Percentiles rank a stretch among this genome's conserved stretches.
These are phyloP conservation scores for Actinidia arguta DNA, from an alignment of 179 eudicot species.

Conservation along the genomic window DNA sequence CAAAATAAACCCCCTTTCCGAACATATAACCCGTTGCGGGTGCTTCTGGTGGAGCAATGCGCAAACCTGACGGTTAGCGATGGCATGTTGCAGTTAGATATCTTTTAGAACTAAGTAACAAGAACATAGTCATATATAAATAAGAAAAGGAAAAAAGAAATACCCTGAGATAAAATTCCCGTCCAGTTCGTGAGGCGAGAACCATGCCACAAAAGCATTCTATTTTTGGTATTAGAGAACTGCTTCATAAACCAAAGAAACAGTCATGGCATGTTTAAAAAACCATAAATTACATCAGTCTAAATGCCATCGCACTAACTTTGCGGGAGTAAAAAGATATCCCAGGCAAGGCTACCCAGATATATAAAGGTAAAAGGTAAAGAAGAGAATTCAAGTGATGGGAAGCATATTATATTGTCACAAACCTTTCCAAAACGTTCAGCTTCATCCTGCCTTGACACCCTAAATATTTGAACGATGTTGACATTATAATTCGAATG, in stretches of 20 bases:
- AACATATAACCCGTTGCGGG: conserved; percentile 99
- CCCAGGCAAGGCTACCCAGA: conserved; percentile 12
- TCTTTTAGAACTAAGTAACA: neutral
- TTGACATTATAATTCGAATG: conserved; percentile 83
- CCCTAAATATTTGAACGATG: conserved; percentile 77
- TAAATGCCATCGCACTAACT: neutral
- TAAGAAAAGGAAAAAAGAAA: conserved; percentile 9
- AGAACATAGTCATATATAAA: neutral
- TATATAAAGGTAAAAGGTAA: conserved; percentile 10
- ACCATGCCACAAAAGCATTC: conserved; percentile 99
- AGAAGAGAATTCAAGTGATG: neutral
- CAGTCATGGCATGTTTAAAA: neutral
- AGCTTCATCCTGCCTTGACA: conserved; percentile 78
- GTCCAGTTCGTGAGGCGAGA: conserved; percentile 98
- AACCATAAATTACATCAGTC: neutral
- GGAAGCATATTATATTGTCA: neutral
- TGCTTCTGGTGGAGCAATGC: conserved; percentile 99
- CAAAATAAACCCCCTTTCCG: conserved; percentile 99
- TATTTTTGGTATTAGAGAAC: conserved; percentile 75
- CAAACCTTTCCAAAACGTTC: conserved; percentile 76
- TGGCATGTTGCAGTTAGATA: conserved; percentile 22
- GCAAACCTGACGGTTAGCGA: conserved; percentile 60
- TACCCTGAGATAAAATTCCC: conserved; percentile 97
- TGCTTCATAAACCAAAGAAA: conserved; percentile 34
- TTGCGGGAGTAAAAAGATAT: neutral